Conservation (phyloP, 495 filamentous ascomycete species). For the Tuber indicum region DNA sequence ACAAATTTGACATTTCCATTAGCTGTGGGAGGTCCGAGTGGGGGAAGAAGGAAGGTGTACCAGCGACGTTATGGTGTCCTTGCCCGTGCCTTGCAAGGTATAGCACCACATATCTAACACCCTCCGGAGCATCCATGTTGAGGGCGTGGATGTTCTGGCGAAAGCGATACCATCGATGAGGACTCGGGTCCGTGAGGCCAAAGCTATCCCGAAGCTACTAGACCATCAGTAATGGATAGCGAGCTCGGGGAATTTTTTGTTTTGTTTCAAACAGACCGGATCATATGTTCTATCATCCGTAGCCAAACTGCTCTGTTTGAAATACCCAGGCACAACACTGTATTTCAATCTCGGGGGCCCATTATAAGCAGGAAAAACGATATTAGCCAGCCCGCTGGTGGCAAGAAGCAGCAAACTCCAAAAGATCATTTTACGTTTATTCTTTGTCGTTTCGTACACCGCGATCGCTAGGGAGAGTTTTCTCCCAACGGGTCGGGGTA, state of each 20-base stretch:
- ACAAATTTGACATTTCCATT: background rate
- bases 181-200: conserved; percentile 43
- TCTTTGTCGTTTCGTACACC: background rate
- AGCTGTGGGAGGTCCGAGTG: background rate
- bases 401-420: background rate
- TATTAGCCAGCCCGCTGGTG: background rate
- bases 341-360: conserved; percentile 49
- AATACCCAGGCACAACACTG: conserved; percentile 60
- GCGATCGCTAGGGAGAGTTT: background rate
- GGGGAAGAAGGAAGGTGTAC: background rate
- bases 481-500: background rate
- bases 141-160: conserved; percentile 50
- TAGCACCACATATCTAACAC: conserved; percentile 32
- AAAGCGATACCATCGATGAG: conserved; percentile 60
- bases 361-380: background rate
- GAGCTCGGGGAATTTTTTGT: background rate
- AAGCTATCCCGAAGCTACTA: conserved; percentile 57
- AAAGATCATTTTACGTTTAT: background rate
- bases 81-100: conserved; percentile 37
- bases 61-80: conserved; percentile 36
- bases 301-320: conserved; percentile 59
- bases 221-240: background rate
- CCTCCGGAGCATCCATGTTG: conserved; percentile 47
- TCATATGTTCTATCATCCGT: conserved; percentile 61
- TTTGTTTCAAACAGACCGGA: conserved; percentile 42